These are phyloP conservation scores for Ustilago vetiveriae DNA, from an alignment of 1,284 basidiomycete genomes.

Conservation along the genomic window DNA sequence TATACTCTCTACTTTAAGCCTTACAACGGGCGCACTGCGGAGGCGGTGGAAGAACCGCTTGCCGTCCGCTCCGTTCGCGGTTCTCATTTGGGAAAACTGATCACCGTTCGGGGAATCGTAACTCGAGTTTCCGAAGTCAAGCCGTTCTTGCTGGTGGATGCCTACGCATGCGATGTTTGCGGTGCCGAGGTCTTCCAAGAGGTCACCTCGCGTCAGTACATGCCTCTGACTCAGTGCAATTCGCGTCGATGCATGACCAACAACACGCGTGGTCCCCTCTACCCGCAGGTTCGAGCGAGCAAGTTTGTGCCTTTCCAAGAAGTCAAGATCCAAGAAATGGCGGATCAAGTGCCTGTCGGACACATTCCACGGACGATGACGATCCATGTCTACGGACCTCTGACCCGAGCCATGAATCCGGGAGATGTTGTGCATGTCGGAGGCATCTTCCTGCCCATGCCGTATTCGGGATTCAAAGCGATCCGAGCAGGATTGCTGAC, in stretches of 20 bases:
- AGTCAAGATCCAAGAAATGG: constrained; percentile 99
- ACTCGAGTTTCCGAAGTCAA: constrained; percentile 99
- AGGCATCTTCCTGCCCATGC: constrained; percentile 87
- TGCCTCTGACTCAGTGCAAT: constrained; percentile 83
- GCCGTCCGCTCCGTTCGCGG: constrained; percentile 92
- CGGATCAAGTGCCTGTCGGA: constrained; percentile 98
- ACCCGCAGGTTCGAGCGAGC: constrained; percentile 97
- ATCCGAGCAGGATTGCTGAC: constrained; percentile 93
- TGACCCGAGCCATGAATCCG: constrained; percentile 91
- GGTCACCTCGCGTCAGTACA: constrained; percentile 90
- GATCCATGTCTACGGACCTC: constrained; percentile 86
- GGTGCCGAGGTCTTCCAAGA: constrained; percentile 99
- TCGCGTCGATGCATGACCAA: constrained; percentile 81
- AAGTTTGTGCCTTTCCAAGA: constrained; percentile 99
- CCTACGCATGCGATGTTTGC: constrained; percentile 97
- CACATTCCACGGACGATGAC: constrained; percentile 99
- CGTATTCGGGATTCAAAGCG: constrained; percentile 86
- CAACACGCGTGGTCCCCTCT: constrained; percentile 85
- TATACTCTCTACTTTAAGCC: constrained; percentile 96
- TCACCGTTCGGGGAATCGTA: constrained; percentile 96
- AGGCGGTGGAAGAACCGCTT: constrained; percentile 69
- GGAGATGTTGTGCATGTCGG: constrained; percentile 94
- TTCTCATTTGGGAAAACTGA: constrained; percentile 84
- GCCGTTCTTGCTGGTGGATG: constrained; percentile 94
- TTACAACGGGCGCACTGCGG: constrained; percentile 69